These are phyloP conservation scores for Blastomyces parvus DNA, from an alignment of 2,329 filamentous ascomycete genomes.

Conservation along the genomic window DNA sequence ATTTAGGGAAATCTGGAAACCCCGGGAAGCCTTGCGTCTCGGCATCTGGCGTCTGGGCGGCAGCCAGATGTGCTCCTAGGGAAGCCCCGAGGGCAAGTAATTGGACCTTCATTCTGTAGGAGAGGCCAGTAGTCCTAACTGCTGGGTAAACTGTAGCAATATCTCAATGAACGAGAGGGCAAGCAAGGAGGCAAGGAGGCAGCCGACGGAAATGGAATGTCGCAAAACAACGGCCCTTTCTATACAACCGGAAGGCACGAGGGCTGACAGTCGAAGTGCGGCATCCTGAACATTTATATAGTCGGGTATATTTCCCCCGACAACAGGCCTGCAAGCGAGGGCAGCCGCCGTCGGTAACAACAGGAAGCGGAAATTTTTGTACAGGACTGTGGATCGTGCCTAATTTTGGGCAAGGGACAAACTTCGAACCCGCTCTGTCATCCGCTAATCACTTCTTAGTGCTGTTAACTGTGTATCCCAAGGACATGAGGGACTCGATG, in stretches of 20 bases:
- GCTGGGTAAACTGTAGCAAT: not conserved
- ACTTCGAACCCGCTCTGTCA: not conserved
- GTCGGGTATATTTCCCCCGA: not conserved
- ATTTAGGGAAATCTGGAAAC: not conserved
- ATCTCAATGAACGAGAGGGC: no score
- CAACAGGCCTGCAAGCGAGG: not conserved
- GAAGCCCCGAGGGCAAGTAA: constrained; percentile 14
- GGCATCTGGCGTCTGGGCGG: constrained; percentile 5
- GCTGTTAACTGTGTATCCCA: not conserved
- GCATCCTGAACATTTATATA: not conserved
- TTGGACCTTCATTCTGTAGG: constrained; percentile 12
- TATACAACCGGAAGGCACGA: not conserved
- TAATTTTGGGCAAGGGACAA: not conserved
- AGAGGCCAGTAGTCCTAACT: not conserved
- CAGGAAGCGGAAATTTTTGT: not conserved
- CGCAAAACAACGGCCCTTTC: not conserved
- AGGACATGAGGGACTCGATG: not conserved
- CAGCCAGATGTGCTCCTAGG: constrained; percentile 9
- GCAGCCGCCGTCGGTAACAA: not conserved
- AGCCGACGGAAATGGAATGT: not conserved
- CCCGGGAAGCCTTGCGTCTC: not conserved
- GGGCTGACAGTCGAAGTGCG: not conserved
- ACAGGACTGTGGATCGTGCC: not conserved
- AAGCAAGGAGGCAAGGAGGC: not conserved
- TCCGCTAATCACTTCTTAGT: not conserved